These are phyloP conservation scores for Exsudoporus frostii DNA, from an alignment of 768 basidiomycete genomes.

Conservation along the genomic window DNA sequence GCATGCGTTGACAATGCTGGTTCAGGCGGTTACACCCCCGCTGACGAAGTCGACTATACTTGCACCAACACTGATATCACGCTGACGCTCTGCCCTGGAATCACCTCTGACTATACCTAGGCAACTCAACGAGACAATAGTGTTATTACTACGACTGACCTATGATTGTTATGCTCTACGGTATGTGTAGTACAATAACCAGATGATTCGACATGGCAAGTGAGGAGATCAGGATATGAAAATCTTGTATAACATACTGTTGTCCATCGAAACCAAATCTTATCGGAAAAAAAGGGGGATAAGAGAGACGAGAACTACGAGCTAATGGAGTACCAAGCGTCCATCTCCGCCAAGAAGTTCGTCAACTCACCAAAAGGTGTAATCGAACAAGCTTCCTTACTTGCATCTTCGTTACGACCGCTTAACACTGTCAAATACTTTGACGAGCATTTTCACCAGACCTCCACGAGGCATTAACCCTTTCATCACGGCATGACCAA, in stretches of 20 bases:
- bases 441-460: slow-evolving; percentile 19
- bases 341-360: not conserved
- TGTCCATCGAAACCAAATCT: not conserved
- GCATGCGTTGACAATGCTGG: too few relatives aligned
- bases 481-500: slow-evolving; percentile 2
- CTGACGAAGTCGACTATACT: slow-evolving; percentile 30
- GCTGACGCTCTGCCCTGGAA: slow-evolving; percentile 29
- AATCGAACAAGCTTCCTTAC: not conserved
- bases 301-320: not conserved
- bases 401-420: not conserved
- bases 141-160: not conserved
- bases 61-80: slow-evolving; percentile 27
- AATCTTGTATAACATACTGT: not conserved
- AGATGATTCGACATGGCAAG: not conserved
- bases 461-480: slow-evolving; percentile 26
- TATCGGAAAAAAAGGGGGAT: not conserved
- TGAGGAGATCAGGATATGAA: not conserved
- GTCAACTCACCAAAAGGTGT: not conserved
- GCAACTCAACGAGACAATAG: too few relatives aligned
- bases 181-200: not conserved
- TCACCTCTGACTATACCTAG: slow-evolving; percentile 9
- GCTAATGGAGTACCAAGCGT: not conserved
- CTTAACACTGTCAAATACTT: slow-evolving; percentile 16
- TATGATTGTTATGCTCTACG: not conserved
- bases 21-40: slow-evolving; percentile 29